Conservation (phyloP, 495 filamentous ascomycete species). For the Talaromyces trachyspermus region DNA sequence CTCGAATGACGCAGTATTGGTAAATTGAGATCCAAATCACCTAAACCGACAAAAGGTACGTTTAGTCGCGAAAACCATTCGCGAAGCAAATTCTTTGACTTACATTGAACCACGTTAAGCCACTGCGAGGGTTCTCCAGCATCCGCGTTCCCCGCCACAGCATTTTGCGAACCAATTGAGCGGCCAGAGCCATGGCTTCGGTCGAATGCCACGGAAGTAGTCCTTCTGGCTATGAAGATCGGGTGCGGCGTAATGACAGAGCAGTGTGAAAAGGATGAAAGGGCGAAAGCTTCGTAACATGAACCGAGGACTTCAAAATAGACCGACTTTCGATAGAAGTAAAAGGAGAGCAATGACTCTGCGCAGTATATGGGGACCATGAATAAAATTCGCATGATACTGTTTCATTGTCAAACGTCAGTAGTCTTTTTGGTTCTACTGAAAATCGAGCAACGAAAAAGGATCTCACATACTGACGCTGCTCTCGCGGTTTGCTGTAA, state of each 20-base stretch:
- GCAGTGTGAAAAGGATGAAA: slow-evolving; percentile 60
- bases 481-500: slow-evolving; percentile 76
- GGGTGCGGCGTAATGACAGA: slow-evolving; percentile 66
- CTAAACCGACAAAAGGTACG: slow-evolving; percentile 28
- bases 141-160: slow-evolving; percentile 56
- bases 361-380: slow-evolving; percentile 68
- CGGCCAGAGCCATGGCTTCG: slow-evolving; percentile 55
- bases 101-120: slow-evolving; percentile 15
- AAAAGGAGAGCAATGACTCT: slow-evolving; percentile 57
- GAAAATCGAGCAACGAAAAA: slow-evolving; percentile 10
- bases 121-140: slow-evolving; percentile 47
- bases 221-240: slow-evolving; percentile 65
- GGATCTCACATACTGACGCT: slow-evolving; percentile 57
- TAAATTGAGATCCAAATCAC: slow-evolving; percentile 82
- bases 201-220: slow-evolving; percentile 56
- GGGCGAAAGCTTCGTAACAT: slow-evolving; percentile 76
- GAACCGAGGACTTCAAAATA: slow-evolving; percentile 65
- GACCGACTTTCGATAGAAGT: slow-evolving; percentile 60
- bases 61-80: neutral
- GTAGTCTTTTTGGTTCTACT: neutral
- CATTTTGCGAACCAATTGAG: slow-evolving; percentile 54
- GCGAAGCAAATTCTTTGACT: neutral
- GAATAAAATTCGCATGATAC: slow-evolving; percentile 71
- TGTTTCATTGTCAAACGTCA: slow-evolving; percentile 18
- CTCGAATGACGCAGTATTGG: slow-evolving; percentile 83